These are phyloP conservation scores for Malassezia slooffiae DNA, from an alignment of 1,284 basidiomycete species.

Conservation along the genomic window DNA sequence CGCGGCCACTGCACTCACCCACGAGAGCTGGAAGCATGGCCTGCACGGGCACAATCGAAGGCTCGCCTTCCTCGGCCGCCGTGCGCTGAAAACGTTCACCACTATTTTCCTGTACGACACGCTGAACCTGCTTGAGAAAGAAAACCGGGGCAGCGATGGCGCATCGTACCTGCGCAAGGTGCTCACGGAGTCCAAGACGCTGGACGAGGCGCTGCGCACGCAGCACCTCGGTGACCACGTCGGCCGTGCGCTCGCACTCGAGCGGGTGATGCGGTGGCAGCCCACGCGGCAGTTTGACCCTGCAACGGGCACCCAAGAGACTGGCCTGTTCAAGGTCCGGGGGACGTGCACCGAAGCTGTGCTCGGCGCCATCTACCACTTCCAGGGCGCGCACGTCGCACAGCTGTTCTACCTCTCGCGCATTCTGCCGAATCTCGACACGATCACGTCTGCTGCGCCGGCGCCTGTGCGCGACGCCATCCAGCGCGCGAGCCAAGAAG, in stretches of 20 bases:
- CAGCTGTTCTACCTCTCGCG: constrained; percentile 17
- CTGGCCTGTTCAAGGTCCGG: constrained; percentile 42
- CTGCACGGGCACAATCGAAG: constrained; percentile 35
- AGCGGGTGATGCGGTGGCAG: constrained; percentile 46
- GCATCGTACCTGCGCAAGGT: constrained; percentile 20
- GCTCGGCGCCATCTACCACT: constrained; percentile 44
- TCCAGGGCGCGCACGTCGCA: constrained; percentile 20
- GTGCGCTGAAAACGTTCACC: constrained; percentile 34
- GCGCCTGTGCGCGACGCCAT: constrained; percentile 3
- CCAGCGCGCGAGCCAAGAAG: constrained; percentile 1
- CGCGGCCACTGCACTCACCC: constrained; percentile 30
- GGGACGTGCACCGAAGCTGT: constrained; percentile 43
- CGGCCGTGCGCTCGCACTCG: constrained; percentile 32
- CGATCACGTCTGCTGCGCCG: background rate
- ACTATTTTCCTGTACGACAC: constrained; percentile 31
- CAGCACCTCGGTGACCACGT: constrained; percentile 33
- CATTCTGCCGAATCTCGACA: constrained; percentile 13
- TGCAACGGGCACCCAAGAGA: constrained; percentile 17
- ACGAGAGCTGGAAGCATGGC: constrained; percentile 33
- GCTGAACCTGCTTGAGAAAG: too few relatives aligned
- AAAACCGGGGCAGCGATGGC: constrained; percentile 9
- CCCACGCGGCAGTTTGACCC: constrained; percentile 16
- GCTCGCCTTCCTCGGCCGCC: constrained; percentile 35
- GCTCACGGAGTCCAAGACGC: constrained; percentile 17
- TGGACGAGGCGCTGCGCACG: constrained; percentile 29